Base-by-base conservation (phyloP, 2,329 filamentous ascomycete genomes). In the Zasmidium citrigriseum region DNA sequence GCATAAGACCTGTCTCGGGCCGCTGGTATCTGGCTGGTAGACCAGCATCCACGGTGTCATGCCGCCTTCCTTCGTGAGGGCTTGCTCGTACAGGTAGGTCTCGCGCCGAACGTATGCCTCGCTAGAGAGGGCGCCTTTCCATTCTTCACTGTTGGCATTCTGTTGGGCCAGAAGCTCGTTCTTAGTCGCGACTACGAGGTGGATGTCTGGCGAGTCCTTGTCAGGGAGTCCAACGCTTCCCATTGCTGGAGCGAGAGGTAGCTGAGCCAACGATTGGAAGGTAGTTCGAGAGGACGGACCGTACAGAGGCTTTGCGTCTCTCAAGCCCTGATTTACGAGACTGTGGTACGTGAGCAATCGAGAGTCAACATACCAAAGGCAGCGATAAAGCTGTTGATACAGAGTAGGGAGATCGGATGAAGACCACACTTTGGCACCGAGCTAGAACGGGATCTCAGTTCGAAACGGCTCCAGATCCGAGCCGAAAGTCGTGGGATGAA, bases 21-120 rank as follows among this genome's bases (percentile, higher is more conserved):
- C 66, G 12, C 53, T 64, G 3, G 61, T 50, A 16, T 60, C 49
- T 10, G 68, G 68, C 18, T 73, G 73, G 64, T 85, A 80, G 16
- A 86, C 79, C 20, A 88, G 73, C 52, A 86, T 78, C 86, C 86
- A 88, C 58, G 78, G 79, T 2, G 82, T 85, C 55, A 87, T 77
- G 1, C 79, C 80, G 25, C 82, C 83, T 57, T 85, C 77, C 57
- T 74, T 77, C 24, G 82, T 84, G 56, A 86, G 72, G 2, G 76
- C 73, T 64, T 84, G 82, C 41, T 76, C 70, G 41, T 76, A 70
- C 5, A 88, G 78, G 48, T 78, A 70, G 20, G 79, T 72, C 70
- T 88, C 86, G 51, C 86, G 82, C 14, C 78, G 77, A 22, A 87
- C 76, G 65, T 88, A 88, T 45, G 81, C 76, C 23, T 83, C 76